Evolutionary conservation across 2,329 filamentous ascomycete genomes (phyloP).

Genomic region (Basipetospora chlamydospora): DNA sequence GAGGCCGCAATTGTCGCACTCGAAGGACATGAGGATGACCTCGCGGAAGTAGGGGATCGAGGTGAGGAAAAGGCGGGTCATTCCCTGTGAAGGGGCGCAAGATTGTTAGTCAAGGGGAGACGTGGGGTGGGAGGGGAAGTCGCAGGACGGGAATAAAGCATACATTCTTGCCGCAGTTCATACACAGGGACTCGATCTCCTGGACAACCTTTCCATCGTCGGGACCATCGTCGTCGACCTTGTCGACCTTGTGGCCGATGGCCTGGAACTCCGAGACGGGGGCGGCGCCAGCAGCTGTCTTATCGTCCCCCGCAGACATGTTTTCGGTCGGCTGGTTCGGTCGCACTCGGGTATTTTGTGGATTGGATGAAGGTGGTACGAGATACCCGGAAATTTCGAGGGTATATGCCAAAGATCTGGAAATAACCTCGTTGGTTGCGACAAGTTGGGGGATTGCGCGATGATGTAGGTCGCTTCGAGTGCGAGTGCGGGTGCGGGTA

Average conservation of each 20-base stretch:
- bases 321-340: neutral
- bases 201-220: slow-evolving; percentile 37
- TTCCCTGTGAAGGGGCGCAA: too few relatives aligned
- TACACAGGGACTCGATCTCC: slow-evolving; percentile 66
- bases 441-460: too few relatives aligned
- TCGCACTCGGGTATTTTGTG: too few relatives aligned
- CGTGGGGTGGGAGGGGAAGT: neutral
- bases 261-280: slow-evolving; percentile 43
- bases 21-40: slow-evolving; percentile 93
- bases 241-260: slow-evolving; percentile 46
- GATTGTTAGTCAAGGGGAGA: too few relatives aligned
- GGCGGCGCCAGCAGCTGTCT: slow-evolving; percentile 20
- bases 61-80: slow-evolving; percentile 74
- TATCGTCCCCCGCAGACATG: slow-evolving; percentile 29
- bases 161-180: slow-evolving; percentile 74
- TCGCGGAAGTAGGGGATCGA: slow-evolving; percentile 95
- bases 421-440: too few relatives aligned
- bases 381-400: too few relatives aligned
- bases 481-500: too few relatives aligned
- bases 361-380: too few relatives aligned
- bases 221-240: slow-evolving; percentile 26
- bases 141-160: slow-evolving; percentile 13
- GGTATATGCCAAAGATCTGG: too few relatives aligned
- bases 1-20: slow-evolving; percentile 77
- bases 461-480: too few relatives aligned